phyloP scores from a whole-genome alignment of 1,139 yeast genomes.

The Yamadazyma songkhlaensis region DNA sequence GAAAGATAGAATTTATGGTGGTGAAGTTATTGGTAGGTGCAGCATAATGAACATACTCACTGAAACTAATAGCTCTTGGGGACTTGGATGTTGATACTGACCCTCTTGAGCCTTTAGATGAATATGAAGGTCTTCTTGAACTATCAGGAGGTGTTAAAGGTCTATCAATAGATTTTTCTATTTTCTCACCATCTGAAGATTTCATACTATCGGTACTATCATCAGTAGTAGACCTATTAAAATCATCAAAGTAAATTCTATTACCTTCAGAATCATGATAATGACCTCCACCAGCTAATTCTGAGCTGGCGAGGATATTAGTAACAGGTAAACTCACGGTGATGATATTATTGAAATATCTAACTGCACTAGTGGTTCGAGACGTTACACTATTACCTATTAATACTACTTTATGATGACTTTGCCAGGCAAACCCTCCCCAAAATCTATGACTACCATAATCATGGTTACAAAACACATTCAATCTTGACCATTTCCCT shows the following conservation, averaged over 20 bases:
- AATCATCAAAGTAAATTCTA: conserved; percentile 17
- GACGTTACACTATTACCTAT: conserved; percentile 53
- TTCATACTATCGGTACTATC: conserved; percentile 15
- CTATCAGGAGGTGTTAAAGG: conserved; percentile 11
- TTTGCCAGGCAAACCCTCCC: conserved; percentile 70
- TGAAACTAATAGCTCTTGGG: conserved; percentile 44
- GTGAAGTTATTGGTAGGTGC: conserved; percentile 69
- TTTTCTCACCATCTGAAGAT: conserved; percentile 5
- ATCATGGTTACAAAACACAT: conserved; percentile 54
- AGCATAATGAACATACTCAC: conserved; percentile 71
- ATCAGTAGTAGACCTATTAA: conserved; percentile 13
- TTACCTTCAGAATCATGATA: conserved; percentile 20
- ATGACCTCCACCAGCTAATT: conserved; percentile 30
- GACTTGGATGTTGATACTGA: conserved; percentile 15
- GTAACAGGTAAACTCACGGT: conserved; percentile 67
- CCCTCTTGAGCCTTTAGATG: conserved; percentile 13
- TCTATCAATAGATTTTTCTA: conserved; percentile 7
- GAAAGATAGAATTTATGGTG: conserved; percentile 65
- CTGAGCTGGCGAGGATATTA: conserved; percentile 51
- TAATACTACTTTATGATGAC: conserved; percentile 65
- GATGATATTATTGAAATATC: conserved; percentile 56
- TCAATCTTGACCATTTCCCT: conserved; percentile 63
- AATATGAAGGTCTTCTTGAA: conserved; percentile 18
- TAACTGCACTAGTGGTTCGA: conserved; percentile 49
- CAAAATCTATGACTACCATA: conserved; percentile 58